These are phyloP conservation scores for Kondoa subrosea DNA, from an alignment of 768 basidiomycete species.

Conservation along the genomic window DNA sequence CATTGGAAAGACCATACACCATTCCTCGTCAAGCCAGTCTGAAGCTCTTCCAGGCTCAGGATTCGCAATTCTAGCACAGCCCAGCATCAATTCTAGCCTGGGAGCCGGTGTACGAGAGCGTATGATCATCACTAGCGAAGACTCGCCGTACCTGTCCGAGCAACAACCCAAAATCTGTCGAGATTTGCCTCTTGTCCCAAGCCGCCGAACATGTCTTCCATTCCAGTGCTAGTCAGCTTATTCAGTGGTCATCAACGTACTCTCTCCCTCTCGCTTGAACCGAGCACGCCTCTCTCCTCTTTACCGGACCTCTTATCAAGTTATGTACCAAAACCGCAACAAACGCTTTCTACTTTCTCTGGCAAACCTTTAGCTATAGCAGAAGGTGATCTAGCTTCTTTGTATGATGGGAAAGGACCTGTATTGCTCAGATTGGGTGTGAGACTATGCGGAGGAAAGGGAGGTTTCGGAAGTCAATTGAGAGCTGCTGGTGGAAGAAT, in stretches of 20 bases:
- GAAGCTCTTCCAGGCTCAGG: no score
- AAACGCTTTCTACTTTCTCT: constrained; percentile 10
- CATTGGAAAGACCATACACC: no score
- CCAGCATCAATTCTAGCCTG: no score
- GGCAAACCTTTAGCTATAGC: constrained; percentile 7
- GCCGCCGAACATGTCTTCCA: constrained; percentile 3
- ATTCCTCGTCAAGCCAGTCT: no score
- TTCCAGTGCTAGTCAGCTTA: constrained; percentile 14
- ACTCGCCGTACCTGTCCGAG: no score
- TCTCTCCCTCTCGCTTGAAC: constrained; percentile 11
- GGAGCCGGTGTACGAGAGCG: no score
- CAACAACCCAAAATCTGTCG: no score
- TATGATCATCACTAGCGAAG: no score
- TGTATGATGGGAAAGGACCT: not conserved
- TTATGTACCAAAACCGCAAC: constrained; percentile 5
- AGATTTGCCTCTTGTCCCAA: no score
- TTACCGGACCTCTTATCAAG: constrained; percentile 10
- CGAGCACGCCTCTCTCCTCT: constrained; percentile 3
- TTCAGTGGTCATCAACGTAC: constrained; percentile 12
- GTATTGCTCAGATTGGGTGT: constrained; percentile 12
- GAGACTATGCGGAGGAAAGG: constrained; percentile 66
- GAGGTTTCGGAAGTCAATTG: constrained; percentile 90
- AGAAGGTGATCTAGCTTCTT: not conserved
- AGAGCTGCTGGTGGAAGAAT: constrained; percentile 94
- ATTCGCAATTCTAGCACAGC: no score